phyloP scores from a whole-genome alignment of 257 asterid species.

The Solanum virginianum region DNA sequence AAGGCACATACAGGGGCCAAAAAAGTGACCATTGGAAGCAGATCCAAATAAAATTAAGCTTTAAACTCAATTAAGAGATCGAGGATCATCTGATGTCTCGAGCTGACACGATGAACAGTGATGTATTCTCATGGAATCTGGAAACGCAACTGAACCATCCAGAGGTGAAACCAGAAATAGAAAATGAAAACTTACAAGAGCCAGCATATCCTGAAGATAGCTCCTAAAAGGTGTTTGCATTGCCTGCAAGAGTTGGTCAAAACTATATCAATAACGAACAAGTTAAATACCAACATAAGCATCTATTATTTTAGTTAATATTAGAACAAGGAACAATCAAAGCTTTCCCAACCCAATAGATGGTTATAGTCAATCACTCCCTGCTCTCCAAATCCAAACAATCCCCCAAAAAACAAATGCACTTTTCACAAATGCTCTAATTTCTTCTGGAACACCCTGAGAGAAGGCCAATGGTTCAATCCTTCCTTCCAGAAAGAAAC shows the following conservation, averaged over 20 bases:
- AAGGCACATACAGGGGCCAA: background rate
- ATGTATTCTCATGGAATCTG: background rate
- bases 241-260: constrained; percentile 36
- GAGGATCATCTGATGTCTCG: background rate
- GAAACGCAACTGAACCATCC: background rate
- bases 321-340: background rate
- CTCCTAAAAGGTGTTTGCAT: constrained; percentile 81
- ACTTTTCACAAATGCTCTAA: background rate
- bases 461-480: background rate
- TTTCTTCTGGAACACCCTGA: background rate
- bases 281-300: background rate
- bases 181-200: constrained; percentile 44
- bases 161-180: background rate
- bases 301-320: background rate
- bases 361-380: background rate
- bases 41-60: background rate
- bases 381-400: background rate
- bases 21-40: background rate
- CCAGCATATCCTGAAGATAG: constrained; percentile 78
- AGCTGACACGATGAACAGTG: background rate
- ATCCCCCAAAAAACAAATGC: background rate
- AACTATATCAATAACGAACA: background rate
- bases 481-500: background rate
- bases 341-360: background rate
- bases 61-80: background rate